Evolutionary conservation across 2,329 filamentous ascomycete genomes (phyloP).

Genomic region (Fusarium keratoplasticum): DNA sequence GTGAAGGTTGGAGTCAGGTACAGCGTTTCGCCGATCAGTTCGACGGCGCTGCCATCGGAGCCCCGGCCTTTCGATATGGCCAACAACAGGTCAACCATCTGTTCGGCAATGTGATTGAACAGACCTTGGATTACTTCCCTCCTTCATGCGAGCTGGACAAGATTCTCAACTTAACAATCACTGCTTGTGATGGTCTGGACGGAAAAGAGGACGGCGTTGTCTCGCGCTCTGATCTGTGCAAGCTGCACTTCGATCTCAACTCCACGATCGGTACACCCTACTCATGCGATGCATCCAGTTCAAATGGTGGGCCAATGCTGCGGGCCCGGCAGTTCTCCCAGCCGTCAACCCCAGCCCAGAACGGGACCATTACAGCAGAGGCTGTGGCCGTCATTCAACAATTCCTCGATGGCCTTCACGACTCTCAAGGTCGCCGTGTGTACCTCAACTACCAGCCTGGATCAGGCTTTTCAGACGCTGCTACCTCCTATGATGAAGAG

Average conservation of each 20-base stretch:
- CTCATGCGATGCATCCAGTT: conserved; percentile 44
- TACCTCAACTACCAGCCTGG: conserved; percentile 53
- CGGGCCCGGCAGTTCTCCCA: conserved; percentile 22
- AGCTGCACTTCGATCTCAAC: conserved; percentile 20
- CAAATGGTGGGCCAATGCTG: conserved; percentile 1
- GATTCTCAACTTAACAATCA: conserved; percentile 60
- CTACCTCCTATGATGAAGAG: conserved; percentile 48
- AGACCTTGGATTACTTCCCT: conserved; percentile 51
- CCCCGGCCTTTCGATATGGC: conserved; percentile 46
- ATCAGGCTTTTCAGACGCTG: conserved; percentile 48
- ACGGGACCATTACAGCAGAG: conserved; percentile 49
- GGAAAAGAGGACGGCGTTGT: conserved; percentile 6
- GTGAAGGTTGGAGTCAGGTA: conserved; percentile 53
- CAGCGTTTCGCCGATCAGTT: conserved; percentile 29
- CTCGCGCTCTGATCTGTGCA: conserved; percentile 11
- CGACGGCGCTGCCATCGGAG: conserved; percentile 26
- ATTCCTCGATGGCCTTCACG: conserved; percentile 50
- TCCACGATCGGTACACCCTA: conserved; percentile 49
- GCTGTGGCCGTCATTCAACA: conserved; percentile 49
- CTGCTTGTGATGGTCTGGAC: conserved; percentile 10
- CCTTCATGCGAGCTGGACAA: conserved; percentile 58
- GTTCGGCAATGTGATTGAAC: conserved; percentile 50
- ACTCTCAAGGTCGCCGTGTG: conserved; percentile 48
- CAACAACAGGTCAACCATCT: conserved; percentile 58
- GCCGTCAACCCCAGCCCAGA: conserved; percentile 43